Conservation (phyloP, 1,284 basidiomycete species). For the Sanghuangporus sanghuang region DNA sequence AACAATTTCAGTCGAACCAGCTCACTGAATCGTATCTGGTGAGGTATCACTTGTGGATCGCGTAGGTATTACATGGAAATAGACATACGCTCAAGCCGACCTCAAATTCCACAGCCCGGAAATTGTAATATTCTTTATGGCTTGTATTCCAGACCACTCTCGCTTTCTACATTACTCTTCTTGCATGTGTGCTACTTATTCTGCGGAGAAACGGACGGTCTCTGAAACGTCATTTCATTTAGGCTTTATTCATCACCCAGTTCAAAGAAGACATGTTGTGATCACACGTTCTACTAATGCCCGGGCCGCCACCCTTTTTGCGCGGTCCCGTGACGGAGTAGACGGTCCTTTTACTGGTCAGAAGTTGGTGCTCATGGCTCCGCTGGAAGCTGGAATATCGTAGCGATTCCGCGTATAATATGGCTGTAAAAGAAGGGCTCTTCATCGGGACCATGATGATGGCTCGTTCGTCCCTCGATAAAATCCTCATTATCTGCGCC, state of each 20-base stretch:
- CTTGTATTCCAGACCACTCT: too few species aligned
- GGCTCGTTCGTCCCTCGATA: not conserved
- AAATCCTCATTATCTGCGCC: not conserved
- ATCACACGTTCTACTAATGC: not conserved
- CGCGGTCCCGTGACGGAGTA: slow-evolving; percentile 1
- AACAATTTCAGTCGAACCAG: too few species aligned
- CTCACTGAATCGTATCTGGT: too few species aligned
- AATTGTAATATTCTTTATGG: too few species aligned
- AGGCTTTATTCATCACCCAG: not conserved
- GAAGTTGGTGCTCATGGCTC: not conserved
- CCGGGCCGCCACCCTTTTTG: not conserved
- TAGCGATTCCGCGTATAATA: not conserved
- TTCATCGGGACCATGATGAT: not conserved
- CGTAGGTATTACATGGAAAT: too few species aligned
- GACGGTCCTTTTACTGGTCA: not conserved
- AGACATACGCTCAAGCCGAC: too few species aligned
- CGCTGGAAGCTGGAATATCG: not conserved
- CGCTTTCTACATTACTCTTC: not conserved
- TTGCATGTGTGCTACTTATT: not conserved
- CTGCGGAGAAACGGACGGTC: not conserved
- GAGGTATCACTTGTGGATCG: too few species aligned
- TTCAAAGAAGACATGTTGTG: not conserved
- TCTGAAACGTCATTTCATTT: not conserved
- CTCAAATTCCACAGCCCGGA: too few species aligned
- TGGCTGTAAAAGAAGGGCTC: not conserved